Conservation (phyloP, 305 asterid species). For the Rubia peregrina region DNA sequence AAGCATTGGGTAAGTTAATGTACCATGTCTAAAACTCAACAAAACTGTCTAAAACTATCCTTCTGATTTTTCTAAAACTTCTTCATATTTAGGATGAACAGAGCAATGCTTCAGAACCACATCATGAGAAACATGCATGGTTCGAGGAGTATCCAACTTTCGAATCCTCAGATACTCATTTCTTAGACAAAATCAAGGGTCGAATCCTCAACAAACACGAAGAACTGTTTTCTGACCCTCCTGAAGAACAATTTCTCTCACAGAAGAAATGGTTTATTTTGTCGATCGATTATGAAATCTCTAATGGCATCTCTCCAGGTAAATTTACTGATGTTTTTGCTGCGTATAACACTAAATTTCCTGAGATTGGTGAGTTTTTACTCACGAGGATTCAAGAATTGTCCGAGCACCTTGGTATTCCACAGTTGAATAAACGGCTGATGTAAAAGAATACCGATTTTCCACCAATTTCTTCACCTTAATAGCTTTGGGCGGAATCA, state of each 20-base stretch:
- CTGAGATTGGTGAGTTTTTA: too few relatives aligned
- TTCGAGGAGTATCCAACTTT: not conserved
- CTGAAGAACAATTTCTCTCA: too few relatives aligned
- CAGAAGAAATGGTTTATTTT: conserved; percentile 81
- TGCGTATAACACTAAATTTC: conserved; percentile 77
- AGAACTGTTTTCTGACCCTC: too few relatives aligned
- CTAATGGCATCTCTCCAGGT: conserved; percentile 93
- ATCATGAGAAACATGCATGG: not conserved
- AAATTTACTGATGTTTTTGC: conserved; percentile 83
- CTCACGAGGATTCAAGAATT: conserved; percentile 42
- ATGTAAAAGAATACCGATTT: conserved; percentile 75
- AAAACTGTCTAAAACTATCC: not conserved
- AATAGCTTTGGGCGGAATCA: conserved; percentile 90
- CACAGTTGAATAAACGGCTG: conserved; percentile 68
- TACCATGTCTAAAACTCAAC: not conserved
- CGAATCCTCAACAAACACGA: too few relatives aligned
- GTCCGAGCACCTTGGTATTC: conserved; percentile 37
- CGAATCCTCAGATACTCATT: not conserved
- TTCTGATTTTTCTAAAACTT: not conserved
- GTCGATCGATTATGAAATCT: conserved; percentile 90
- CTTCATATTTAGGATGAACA: not conserved
- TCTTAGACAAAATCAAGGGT: too few relatives aligned
- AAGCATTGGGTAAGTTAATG: not conserved
- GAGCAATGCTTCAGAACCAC: not conserved
- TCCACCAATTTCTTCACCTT: conserved; percentile 88